These are phyloP conservation scores for Bruguiera sexangula DNA, from an alignment of 345 rosid species.

Conservation along the genomic window DNA sequence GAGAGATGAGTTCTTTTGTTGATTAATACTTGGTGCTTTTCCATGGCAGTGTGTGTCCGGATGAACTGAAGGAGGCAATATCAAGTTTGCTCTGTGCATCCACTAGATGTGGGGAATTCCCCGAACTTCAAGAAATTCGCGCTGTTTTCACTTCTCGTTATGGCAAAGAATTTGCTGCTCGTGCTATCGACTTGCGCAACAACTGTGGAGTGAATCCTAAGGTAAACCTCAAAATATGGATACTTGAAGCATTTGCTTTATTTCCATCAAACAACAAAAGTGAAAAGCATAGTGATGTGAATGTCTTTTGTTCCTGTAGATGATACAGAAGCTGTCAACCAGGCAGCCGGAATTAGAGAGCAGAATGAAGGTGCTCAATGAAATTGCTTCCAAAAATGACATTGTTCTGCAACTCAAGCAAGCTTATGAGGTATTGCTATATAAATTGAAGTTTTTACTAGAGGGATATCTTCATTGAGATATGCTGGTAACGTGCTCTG, in stretches of 20 bases:
- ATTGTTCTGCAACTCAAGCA: constrained; percentile 52
- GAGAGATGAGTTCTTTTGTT: background rate
- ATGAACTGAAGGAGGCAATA: constrained; percentile 71
- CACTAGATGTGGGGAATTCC: constrained; percentile 83
- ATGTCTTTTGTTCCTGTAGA: constrained; percentile 26
- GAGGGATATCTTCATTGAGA: constrained; percentile 32
- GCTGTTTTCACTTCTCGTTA: constrained; percentile 51
- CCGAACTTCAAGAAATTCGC: constrained; percentile 88
- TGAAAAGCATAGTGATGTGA: no score
- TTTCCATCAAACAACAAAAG: no score
- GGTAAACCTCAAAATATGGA: constrained; percentile 21
- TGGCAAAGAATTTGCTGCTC: constrained; percentile 73
- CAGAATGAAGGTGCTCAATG: constrained; percentile 57
- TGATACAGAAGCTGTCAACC: constrained; percentile 58
- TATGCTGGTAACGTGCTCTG: constrained; percentile 13
- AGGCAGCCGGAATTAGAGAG: constrained; percentile 51
- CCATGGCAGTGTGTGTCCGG: constrained; percentile 59
- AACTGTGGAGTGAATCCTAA: constrained; percentile 61
- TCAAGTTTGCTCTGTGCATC: constrained; percentile 70
- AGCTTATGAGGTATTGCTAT: constrained; percentile 10
- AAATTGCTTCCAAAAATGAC: constrained; percentile 64
- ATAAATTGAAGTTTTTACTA: no score
- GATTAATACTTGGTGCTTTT: background rate
- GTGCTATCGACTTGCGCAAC: constrained; percentile 71
- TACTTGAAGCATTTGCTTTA: no score